Percentiles rank a stretch among this genome's conserved stretches.
These are phyloP conservation scores for Solanum aculeatissimum DNA, from an alignment of 305 asterid genomes.

Conservation along the genomic window DNA sequence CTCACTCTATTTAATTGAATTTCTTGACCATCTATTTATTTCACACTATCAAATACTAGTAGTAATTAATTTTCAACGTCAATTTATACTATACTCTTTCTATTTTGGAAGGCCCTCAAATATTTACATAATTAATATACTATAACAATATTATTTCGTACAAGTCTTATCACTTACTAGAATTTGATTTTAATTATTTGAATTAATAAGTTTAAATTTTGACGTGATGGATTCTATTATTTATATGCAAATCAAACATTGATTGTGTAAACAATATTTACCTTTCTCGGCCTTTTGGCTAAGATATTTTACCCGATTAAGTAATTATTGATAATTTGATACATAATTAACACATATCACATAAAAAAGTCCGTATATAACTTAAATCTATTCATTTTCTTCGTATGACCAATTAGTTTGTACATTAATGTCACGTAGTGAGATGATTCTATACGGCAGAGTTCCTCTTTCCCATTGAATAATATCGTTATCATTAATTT, in stretches of 20 bases:
- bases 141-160: background rate
- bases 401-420: background rate
- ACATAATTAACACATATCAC: background rate
- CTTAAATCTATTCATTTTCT: background rate
- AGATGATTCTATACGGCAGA: background rate
- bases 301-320: conserved; percentile 9
- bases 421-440: background rate
- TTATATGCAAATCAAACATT: background rate
- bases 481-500: background rate
- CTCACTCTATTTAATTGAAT: background rate
- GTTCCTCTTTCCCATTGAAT: background rate
- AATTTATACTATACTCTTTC: background rate
- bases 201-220: background rate
- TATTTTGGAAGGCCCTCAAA: background rate
- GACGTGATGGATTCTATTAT: background rate
- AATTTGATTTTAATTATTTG: background rate
- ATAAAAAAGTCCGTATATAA: background rate
- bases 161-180: background rate
- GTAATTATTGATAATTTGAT: background rate
- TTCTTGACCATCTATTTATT: background rate
- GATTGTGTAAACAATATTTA: background rate
- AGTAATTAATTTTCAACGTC: background rate
- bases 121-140: background rate
- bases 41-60: background rate
- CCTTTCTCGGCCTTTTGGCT: conserved; percentile 99